phyloP scores from a whole-genome alignment of 2,329 filamentous ascomycete species.

The Sclerotinia spermophila region DNA sequence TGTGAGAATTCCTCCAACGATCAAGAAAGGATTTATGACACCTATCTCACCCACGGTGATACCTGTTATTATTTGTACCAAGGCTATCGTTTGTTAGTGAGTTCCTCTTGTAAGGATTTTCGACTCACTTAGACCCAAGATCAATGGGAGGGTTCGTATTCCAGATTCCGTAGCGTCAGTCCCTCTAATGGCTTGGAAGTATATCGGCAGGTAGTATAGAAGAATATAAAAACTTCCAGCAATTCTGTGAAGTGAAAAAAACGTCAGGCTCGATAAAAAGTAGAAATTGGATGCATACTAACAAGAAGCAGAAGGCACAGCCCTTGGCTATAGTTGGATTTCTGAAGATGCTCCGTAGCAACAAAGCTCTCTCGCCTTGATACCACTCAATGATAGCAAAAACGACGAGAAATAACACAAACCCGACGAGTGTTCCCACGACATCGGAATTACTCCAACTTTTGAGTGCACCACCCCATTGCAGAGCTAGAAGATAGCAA shows the following conservation, averaged over 20 bases:
- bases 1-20: not conserved
- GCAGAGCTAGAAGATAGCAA: conserved; percentile 43
- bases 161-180: conserved; percentile 27
- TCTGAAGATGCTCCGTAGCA: conserved; percentile 40
- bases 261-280: too few relatives aligned
- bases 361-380: not conserved
- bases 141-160: conserved; percentile 39
- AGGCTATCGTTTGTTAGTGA: not conserved
- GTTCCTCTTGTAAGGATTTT: too few relatives aligned
- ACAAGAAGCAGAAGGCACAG: conserved; percentile 40
- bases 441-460: conserved; percentile 32
- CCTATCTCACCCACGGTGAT: not conserved
- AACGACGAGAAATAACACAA: not conserved
- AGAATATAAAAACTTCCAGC: conserved; percentile 40
- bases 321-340: conserved; percentile 43
- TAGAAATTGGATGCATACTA: too few relatives aligned
- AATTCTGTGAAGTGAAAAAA: conserved; percentile 26
- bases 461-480: conserved; percentile 43
- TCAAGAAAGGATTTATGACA: not conserved
- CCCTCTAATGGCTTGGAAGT: conserved; percentile 45
- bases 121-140: not conserved
- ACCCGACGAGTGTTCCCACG: not conserved
- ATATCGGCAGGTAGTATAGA: conserved; percentile 37
- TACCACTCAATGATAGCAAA: not conserved
- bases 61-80: not conserved